phyloP scores from a whole-genome alignment of 2,329 filamentous ascomycete genomes.

The Teratosphaeria gauchensis region DNA sequence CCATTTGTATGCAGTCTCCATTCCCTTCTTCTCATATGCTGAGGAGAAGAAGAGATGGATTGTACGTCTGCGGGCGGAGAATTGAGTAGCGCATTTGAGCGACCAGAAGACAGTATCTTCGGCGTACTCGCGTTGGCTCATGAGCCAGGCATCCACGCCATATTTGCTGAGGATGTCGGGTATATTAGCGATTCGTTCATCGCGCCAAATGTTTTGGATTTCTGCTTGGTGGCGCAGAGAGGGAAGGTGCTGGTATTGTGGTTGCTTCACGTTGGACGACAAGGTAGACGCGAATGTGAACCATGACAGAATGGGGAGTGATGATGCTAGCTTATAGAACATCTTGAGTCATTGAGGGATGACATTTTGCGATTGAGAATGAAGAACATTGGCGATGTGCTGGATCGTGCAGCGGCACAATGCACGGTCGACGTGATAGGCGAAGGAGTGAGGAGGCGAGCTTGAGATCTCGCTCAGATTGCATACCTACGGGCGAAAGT shows the following conservation, averaged over 20 bases:
- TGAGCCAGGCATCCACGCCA: slow-evolving; percentile 14
- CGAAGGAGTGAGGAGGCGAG: not conserved
- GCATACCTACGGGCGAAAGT: not conserved
- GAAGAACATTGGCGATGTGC: not conserved
- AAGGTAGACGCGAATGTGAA: not conserved
- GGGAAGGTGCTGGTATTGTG: slow-evolving; percentile 5
- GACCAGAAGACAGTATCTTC: slow-evolving; percentile 17
- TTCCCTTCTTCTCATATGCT: not conserved
- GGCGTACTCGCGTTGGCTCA: slow-evolving; percentile 13
- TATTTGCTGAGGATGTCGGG: slow-evolving; percentile 9
- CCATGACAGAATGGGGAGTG: not conserved
- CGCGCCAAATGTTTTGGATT: slow-evolving; percentile 11
- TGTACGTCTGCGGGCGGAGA: slow-evolving; percentile 12
- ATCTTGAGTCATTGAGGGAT: not conserved
- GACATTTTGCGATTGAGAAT: not conserved
- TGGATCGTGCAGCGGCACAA: not conserved
- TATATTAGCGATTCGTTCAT: slow-evolving; percentile 9
- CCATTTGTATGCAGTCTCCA: slow-evolving; percentile 6
- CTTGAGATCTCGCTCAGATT: not conserved
- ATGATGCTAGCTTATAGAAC: not conserved
- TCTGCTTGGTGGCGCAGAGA: slow-evolving; percentile 10
- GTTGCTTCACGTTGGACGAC: not conserved
- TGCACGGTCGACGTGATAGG: not conserved
- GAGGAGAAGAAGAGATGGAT: slow-evolving; percentile 10
- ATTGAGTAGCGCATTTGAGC: slow-evolving; percentile 12